A percentile compares a stretch with the other conserved stretches of the same genome.
Conservation (phyloP, 805 yeast species). For the Maudiozyma pseudohumilis region DNA sequence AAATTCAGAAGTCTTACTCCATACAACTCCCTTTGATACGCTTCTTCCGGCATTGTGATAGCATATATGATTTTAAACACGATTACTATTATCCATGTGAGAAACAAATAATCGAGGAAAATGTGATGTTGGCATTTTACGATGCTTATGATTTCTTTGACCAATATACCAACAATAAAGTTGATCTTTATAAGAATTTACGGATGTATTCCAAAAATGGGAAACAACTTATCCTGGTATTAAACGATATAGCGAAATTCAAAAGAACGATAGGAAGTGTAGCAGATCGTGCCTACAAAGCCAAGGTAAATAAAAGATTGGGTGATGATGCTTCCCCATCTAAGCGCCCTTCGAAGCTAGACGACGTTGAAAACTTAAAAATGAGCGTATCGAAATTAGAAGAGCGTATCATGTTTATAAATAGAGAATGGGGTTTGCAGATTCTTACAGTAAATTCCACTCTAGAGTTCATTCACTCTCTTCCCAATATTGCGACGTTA, state of each 20-base stretch:
- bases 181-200: constrained; percentile 18
- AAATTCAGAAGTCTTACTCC: constrained; percentile 12
- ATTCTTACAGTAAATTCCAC: constrained; percentile 34
- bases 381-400: constrained; percentile 30
- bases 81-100: constrained; percentile 49
- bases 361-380: constrained; percentile 9
- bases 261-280: constrained; percentile 34
- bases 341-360: constrained; percentile 8
- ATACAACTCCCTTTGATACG: constrained; percentile 35
- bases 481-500: constrained; percentile 48
- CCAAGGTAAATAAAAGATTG: constrained; percentile 27
- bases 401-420: constrained; percentile 34
- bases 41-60: constrained; percentile 42
- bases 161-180: constrained; percentile 23
- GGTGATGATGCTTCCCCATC: constrained; percentile 1
- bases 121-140: constrained; percentile 35
- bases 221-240: constrained; percentile 34
- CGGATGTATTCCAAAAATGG: constrained; percentile 17
- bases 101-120: constrained; percentile 35
- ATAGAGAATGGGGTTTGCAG: constrained; percentile 39
- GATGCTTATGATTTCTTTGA: constrained; percentile 38
- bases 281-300: constrained; percentile 39
- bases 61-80: constrained; percentile 37
- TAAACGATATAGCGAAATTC: constrained; percentile 41
- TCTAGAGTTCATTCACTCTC: constrained; percentile 42